Conservation (phyloP, 805 yeast species). For the Candida cerambycidarum region DNA sequence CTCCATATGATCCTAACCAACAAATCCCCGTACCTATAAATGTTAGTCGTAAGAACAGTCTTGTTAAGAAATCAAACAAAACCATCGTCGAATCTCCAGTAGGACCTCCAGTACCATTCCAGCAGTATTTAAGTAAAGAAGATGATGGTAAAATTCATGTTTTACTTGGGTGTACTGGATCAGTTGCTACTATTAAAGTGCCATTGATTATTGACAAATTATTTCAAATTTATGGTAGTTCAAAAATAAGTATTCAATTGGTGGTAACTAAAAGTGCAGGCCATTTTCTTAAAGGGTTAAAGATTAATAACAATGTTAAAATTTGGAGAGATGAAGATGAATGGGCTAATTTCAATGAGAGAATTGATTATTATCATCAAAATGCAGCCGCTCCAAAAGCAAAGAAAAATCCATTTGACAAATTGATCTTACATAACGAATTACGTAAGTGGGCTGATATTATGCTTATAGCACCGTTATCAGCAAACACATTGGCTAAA, state of each 20-base stretch:
- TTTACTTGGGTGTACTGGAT: slow-evolving; percentile 89
- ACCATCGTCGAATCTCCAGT: slow-evolving; percentile 56
- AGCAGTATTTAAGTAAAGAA: slow-evolving; percentile 64
- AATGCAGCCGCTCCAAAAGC: slow-evolving; percentile 21
- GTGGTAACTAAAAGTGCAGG: slow-evolving; percentile 85
- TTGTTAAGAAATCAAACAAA: slow-evolving; percentile 41
- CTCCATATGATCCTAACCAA: slow-evolving; percentile 12
- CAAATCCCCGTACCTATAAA: too few relatives aligned
- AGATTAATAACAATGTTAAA: slow-evolving; percentile 65
- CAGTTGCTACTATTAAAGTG: slow-evolving; percentile 93
- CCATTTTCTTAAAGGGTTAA: slow-evolving; percentile 59
- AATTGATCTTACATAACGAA: slow-evolving; percentile 43
- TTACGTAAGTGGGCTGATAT: slow-evolving; percentile 49
- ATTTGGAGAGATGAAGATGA: slow-evolving; percentile 95
- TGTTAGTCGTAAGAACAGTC: slow-evolving; percentile 15
- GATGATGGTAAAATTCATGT: slow-evolving; percentile 88
- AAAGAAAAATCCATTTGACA: slow-evolving; percentile 36
- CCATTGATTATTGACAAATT: slow-evolving; percentile 86
- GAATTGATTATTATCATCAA: slow-evolving; percentile 15
- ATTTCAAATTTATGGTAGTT: slow-evolving; percentile 70
- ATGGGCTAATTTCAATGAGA: slow-evolving; percentile 58
- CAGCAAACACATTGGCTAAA: slow-evolving; percentile 47
- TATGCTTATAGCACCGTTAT: slow-evolving; percentile 45
- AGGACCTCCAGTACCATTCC: slow-evolving; percentile 72
- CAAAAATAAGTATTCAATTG: slow-evolving; percentile 74